A percentile compares a stretch with the other conserved stretches of the same genome.
Conservation (phyloP, 1,284 basidiomycete species). For the Vanrija pseudolonga region DNA sequence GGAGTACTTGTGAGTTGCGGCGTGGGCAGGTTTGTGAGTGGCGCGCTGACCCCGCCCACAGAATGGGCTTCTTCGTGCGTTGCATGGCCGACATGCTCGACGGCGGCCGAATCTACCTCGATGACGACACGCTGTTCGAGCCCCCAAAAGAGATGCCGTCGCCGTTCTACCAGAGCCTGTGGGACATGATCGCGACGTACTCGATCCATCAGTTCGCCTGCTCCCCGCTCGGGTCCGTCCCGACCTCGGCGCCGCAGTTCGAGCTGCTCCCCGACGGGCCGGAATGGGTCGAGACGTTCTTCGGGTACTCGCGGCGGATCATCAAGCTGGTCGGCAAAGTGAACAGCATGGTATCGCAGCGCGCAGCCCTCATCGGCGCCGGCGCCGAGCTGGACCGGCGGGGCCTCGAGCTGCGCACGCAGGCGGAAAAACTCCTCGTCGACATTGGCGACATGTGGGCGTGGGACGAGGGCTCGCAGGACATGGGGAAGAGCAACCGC, state of each 20-base stretch:
- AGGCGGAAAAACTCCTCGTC: conserved; percentile 7
- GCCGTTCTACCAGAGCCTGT: conserved; percentile 10
- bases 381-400: conserved; percentile 1
- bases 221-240: conserved; percentile 4
- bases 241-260: background rate
- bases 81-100: conserved; percentile 25
- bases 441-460: conserved; percentile 12
- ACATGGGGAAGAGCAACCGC: conserved; percentile 12
- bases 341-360: conserved; percentile 14
- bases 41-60: background rate
- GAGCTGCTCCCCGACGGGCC: conserved; percentile 2
- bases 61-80: conserved; percentile 21
- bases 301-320: conserved; percentile 17
- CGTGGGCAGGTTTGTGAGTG: background rate
- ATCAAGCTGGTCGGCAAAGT: conserved; percentile 16
- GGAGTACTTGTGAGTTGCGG: conserved; percentile 14
- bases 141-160: conserved; percentile 2
- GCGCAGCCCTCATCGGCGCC: conserved; percentile 4
- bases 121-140: conserved; percentile 11
- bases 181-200: conserved; percentile 21
- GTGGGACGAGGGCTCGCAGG: conserved; percentile 7
- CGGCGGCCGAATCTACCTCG: conserved; percentile 9
- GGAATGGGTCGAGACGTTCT: conserved; percentile 24
- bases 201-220: conserved; percentile 11
- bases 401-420: conserved; percentile 4